A percentile compares a stretch with the other conserved stretches of the same genome.
Conservation (phyloP, 1,284 basidiomycete species). For the Fomitopsis pinicola region DNA sequence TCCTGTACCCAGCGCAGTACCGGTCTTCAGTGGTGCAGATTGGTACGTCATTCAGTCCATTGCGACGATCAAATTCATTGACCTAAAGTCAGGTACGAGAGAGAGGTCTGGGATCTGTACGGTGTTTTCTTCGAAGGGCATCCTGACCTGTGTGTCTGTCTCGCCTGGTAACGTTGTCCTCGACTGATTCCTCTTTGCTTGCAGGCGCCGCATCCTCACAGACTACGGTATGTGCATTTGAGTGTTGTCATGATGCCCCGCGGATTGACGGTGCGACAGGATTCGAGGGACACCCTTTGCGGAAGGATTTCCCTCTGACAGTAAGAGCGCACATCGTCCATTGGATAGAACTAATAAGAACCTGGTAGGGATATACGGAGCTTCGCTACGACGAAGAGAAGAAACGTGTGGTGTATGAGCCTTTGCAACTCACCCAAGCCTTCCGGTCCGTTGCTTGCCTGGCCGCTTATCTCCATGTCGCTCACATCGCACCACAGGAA, state of each 20-base stretch:
- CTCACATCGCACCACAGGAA: slow-evolving; percentile 50
- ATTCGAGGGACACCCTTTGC: slow-evolving; percentile 96
- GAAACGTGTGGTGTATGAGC: slow-evolving; percentile 98
- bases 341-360: slow-evolving; percentile 4
- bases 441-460: slow-evolving; percentile 67
- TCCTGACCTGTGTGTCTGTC: slow-evolving; percentile 82
- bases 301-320: slow-evolving; percentile 97
- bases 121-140: slow-evolving; percentile 97
- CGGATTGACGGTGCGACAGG: slow-evolving; percentile 41
- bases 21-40: slow-evolving; percentile 88
- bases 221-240: slow-evolving; percentile 75
- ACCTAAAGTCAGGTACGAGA: slow-evolving; percentile 72
- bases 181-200: background rate
- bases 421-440: slow-evolving; percentile 95
- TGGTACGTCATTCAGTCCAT: slow-evolving; percentile 55
- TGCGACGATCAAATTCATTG: slow-evolving; percentile 2
- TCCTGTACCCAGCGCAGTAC: slow-evolving; percentile 82
- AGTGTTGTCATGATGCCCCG: background rate
- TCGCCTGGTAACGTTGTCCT: slow-evolving; percentile 4
- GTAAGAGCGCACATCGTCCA: slow-evolving; percentile 38
- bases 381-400: slow-evolving; percentile 98
- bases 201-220: slow-evolving; percentile 91
- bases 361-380: slow-evolving; percentile 85
- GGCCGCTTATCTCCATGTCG: background rate
- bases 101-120: slow-evolving; percentile 98